Evolutionary conservation across 768 basidiomycete species (phyloP).

Genomic region (Neoboletus subvelutipes): DNA sequence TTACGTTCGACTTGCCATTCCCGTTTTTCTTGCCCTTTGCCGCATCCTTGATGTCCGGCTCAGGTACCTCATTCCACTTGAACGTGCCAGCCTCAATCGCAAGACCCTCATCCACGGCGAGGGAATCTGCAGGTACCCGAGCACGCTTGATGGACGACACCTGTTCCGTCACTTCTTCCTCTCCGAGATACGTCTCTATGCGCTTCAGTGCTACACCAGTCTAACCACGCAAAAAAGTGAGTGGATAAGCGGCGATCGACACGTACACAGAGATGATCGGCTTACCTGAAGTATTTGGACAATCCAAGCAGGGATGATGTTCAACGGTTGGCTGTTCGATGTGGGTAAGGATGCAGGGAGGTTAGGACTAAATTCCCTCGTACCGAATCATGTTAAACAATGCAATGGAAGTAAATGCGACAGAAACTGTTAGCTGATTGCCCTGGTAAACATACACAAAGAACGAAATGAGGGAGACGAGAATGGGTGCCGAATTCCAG

Average conservation of each 20-base stretch:
- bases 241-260: neutral
- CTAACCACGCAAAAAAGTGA: slow-evolving; percentile 25
- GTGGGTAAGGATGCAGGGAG: neutral
- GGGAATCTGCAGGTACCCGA: slow-evolving; percentile 23
- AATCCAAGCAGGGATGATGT: slow-evolving; percentile 77
- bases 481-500: slow-evolving; percentile 75
- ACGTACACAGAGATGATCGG: neutral
- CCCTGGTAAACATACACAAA: slow-evolving; percentile 68
- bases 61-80: slow-evolving; percentile 54
- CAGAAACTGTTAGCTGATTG: slow-evolving; percentile 70
- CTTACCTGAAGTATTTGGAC: slow-evolving; percentile 68
- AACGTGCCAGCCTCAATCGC: slow-evolving; percentile 53
- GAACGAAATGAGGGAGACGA: slow-evolving; percentile 82
- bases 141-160: slow-evolving; percentile 55
- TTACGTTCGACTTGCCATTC: neutral
- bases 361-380: neutral
- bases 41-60: slow-evolving; percentile 24
- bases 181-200: slow-evolving; percentile 57
- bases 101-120: slow-evolving; percentile 35
- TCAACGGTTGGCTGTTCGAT: slow-evolving; percentile 56
- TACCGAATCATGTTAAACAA: slow-evolving; percentile 84
- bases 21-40: slow-evolving; percentile 20
- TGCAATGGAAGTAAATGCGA: slow-evolving; percentile 87
- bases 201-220: slow-evolving; percentile 58
- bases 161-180: slow-evolving; percentile 61